Conservation (phyloP, 1,139 yeast genomes). For the Debaryomyces udenii region DNA sequence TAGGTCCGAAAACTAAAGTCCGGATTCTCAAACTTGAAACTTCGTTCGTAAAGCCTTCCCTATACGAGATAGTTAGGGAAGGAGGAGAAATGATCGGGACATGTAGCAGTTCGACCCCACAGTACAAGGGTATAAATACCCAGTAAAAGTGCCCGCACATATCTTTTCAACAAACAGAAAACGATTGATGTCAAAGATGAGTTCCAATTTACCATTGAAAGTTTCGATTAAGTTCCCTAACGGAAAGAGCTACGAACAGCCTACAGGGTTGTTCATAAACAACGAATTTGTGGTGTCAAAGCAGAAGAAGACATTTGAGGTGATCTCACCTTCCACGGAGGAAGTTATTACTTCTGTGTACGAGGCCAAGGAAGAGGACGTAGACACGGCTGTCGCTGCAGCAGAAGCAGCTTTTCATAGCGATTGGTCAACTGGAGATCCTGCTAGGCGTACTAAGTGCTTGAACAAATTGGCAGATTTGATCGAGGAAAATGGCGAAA, state of each 20-base stretch:
- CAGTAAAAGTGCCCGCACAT: too few species aligned
- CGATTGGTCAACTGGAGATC: constrained; percentile 36
- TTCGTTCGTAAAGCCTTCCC: too few species aligned
- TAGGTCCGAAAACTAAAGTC: too few species aligned
- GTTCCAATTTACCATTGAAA: constrained; percentile 40
- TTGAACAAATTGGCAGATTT: constrained; percentile 65
- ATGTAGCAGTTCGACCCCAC: too few species aligned
- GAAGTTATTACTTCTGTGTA: constrained; percentile 66
- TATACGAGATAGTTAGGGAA: too few species aligned
- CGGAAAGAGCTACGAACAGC: constrained; percentile 59
- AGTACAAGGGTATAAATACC: too few species aligned
- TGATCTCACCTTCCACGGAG: constrained; percentile 69
- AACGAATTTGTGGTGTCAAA: constrained; percentile 42
- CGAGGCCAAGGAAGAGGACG: constrained; percentile 68
- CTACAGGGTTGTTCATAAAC: constrained; percentile 67
- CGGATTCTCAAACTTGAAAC: too few species aligned
- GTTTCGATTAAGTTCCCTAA: constrained; percentile 62
- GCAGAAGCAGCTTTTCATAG: constrained; percentile 69
- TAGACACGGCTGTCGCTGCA: constrained; percentile 78
- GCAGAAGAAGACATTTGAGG: constrained; percentile 60
- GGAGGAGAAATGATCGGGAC: too few species aligned
- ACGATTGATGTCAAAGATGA: too few species aligned
- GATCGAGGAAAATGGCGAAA: constrained; percentile 60
- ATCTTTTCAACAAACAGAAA: too few species aligned
- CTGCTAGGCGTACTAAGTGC: constrained; percentile 55